Evolutionary conservation across 2,329 filamentous ascomycete species (phyloP).

Genomic region (Stylonectria norvegica): DNA sequence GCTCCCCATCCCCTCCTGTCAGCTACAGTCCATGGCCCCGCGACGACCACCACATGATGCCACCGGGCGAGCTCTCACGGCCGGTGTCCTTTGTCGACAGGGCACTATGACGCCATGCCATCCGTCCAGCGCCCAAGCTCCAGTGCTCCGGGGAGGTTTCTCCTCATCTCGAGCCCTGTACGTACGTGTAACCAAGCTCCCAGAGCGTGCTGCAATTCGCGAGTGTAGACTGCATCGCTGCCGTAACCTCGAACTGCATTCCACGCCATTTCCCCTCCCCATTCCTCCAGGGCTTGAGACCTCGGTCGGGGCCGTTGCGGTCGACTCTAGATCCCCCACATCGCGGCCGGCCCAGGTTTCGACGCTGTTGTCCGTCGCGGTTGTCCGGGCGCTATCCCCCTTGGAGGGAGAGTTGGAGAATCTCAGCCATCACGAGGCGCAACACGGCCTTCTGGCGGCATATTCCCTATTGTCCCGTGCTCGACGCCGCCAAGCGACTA

Average conservation of each 20-base stretch:
- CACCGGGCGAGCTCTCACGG: slow-evolving; percentile 6
- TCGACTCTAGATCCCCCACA: too few relatives aligned
- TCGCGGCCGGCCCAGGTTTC: too few relatives aligned
- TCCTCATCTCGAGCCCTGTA: neutral
- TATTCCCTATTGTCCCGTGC: slow-evolving; percentile 2
- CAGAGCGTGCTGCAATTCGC: slow-evolving; percentile 7
- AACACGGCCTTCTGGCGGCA: slow-evolving; percentile 1
- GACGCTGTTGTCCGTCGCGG: too few relatives aligned
- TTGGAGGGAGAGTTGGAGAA: slow-evolving; percentile 8
- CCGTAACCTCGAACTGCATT: too few relatives aligned
- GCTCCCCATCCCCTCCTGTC: slow-evolving; percentile 6
- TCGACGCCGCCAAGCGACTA: slow-evolving; percentile 12
- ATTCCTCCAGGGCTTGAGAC: too few relatives aligned
- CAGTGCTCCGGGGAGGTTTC: slow-evolving; percentile 11
- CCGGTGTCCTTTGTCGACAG: too few relatives aligned
- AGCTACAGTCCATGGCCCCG: slow-evolving; percentile 7
- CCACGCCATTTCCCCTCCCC: neutral
- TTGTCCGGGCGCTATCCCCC: slow-evolving; percentile 1
- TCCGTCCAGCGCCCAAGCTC: slow-evolving; percentile 8
- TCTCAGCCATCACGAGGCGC: slow-evolving; percentile 10
- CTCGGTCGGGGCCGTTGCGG: too few relatives aligned
- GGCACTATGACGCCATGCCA: slow-evolving; percentile 25
- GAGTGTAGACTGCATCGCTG: neutral
- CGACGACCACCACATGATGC: slow-evolving; percentile 16
- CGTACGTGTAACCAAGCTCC: too few relatives aligned